Evolutionary conservation across 2,329 filamentous ascomycete genomes (phyloP).

Genomic region (Fusarium papillatum): DNA sequence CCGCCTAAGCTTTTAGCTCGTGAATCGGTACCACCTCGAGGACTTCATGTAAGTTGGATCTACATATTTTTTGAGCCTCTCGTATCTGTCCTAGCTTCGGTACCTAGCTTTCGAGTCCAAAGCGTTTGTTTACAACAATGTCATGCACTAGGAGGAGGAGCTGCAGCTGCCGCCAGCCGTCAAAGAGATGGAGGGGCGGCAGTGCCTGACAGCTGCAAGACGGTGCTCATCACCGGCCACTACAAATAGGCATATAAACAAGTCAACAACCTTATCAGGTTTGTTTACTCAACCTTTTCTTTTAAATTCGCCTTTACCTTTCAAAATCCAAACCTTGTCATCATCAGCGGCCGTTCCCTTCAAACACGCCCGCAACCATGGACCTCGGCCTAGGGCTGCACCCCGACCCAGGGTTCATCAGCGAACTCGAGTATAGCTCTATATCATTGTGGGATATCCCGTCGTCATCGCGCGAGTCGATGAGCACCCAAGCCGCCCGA

Average conservation of each 20-base stretch:
- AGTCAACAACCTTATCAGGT: not conserved
- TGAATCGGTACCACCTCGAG: not conserved
- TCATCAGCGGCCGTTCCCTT: not conserved
- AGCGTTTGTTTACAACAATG: not conserved
- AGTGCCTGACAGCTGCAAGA: not conserved
- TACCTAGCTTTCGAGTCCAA: not conserved
- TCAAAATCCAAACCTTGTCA: not conserved
- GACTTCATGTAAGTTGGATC: not conserved
- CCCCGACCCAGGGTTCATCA: no score
- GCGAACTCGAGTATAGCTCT: no score
- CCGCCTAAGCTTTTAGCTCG: not conserved
- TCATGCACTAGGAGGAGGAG: not conserved
- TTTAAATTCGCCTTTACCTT: not conserved
- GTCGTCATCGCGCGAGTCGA: not conserved
- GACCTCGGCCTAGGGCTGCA: not conserved
- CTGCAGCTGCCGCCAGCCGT: not conserved
- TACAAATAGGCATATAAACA: not conserved
- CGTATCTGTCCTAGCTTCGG: not conserved
- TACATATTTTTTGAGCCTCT: not conserved
- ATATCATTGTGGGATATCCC: no score
- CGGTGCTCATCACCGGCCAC: not conserved
- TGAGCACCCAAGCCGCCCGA: slow-evolving; percentile 6
- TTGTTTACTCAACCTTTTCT: not conserved
- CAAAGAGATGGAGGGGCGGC: not conserved
- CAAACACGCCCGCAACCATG: not conserved